phyloP scores from a whole-genome alignment of 2,329 filamentous ascomycete genomes.

The Fusarium sp. region DNA sequence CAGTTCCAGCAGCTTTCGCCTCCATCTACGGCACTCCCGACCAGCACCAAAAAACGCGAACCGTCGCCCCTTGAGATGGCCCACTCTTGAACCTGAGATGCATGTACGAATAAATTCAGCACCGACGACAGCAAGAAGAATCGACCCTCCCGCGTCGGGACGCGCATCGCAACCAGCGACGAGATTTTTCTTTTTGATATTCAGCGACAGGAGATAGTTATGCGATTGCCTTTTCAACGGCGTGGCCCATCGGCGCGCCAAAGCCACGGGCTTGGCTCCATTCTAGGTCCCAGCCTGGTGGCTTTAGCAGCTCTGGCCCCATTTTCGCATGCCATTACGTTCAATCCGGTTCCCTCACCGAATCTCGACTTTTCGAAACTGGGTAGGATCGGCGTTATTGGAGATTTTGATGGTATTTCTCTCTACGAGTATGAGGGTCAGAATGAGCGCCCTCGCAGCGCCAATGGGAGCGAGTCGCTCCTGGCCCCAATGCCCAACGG shows the following conservation, averaged over 20 bases:
- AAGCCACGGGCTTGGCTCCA: slow-evolving; percentile 43
- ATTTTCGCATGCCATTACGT: slow-evolving; percentile 64
- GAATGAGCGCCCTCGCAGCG: slow-evolving; percentile 72
- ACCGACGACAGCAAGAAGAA: slow-evolving; percentile 25
- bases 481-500: slow-evolving; percentile 88
- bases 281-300: slow-evolving; percentile 48
- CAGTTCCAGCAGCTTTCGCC: background rate
- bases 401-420: slow-evolving; percentile 92
- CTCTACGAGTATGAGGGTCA: slow-evolving; percentile 89
- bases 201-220: slow-evolving; percentile 49
- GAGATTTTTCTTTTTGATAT: slow-evolving; percentile 20
- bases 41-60: slow-evolving; percentile 30
- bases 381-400: slow-evolving; percentile 85
- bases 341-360: slow-evolving; percentile 72
- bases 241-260: slow-evolving; percentile 55
- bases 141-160: slow-evolving; percentile 15
- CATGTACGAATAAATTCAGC: slow-evolving; percentile 31
- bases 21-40: slow-evolving; percentile 11
- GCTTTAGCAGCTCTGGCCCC: slow-evolving; percentile 55
- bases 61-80: slow-evolving; percentile 43
- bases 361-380: slow-evolving; percentile 83
- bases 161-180: slow-evolving; percentile 2
- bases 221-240: slow-evolving; percentile 61
- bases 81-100: slow-evolving; percentile 47
- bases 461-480: slow-evolving; percentile 85